Evolutionary conservation across 257 asterid species (phyloP), one percentile per base, ranked within the genome.

Genomic region (Przewalskia tangutica): DNA sequence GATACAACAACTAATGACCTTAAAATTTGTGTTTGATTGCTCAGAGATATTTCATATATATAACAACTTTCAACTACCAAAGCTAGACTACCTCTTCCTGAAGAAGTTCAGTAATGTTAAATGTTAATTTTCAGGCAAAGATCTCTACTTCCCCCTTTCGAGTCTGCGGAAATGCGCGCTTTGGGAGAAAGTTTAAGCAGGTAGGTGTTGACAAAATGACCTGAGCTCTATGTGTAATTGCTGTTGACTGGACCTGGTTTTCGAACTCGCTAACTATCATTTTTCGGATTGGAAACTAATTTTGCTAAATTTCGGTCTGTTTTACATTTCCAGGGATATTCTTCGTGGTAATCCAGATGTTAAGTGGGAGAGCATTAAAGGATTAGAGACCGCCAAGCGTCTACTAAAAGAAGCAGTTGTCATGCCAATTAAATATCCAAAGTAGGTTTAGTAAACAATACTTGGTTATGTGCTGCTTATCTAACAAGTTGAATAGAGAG

Each of bases 361-460:
- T 78, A 91, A 84, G 83, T 96, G 97, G 99, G 98, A 93, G 77
- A 88, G 88, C 89, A 90, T 96, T 82, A 96, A 96, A 86, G 98
- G 99, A 48, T 85, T 96, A 81, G 99, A 94, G 86, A 96, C 91
- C 86, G 99, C 99, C 58, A 96, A 96, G 88, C 88, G 89, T 83
- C 91, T 96, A 70, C 94, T 96, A 56, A 96, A 96, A 90, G 99
- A 96, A 89, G 98, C 98, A 77, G 98, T 96, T 81, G 99, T 96
- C 60, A 96, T 96, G 99, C 99, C 99, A 8, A 96, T 96, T 83
- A 96, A 96, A 85, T 96, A 96, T 89, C 98, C 99, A n/a, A 91
- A 91, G 99, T 91, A 82, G 84, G 92, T 88, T 80, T 77, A 79
- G 20, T 23, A 55, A 16, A 56, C 54, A 75, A 67, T 80, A 71